Base-by-base conservation (phyloP, 208 protist species). In the Herpetomonas tarakana region DNA sequence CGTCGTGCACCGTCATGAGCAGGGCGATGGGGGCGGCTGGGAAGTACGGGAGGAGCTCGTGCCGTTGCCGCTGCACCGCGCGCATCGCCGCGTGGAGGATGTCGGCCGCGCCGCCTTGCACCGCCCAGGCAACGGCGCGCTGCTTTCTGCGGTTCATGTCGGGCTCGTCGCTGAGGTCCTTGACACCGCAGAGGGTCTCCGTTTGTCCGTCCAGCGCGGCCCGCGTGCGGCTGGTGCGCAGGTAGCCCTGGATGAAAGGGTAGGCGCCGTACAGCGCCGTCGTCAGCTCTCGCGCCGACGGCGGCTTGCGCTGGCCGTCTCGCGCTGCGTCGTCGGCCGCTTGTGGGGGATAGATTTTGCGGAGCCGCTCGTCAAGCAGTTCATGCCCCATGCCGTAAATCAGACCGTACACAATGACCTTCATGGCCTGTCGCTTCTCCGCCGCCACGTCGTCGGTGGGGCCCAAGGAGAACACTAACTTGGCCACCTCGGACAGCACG, bases 341-440 rank as follows among this genome's bases (percentile, higher is more conserved):
- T 54, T 35, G 4, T 14, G 66, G 55, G 22, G 27, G 18, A 12
- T 28, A 39, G 19, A 74, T 22, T 26, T 75, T 59, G 2, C 25
- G 6, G 14, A 86, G 58, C 1, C 71, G 68, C 60, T 76, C 47
- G 27, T 88, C 75, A 75, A 93, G 82, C 50, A 53, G 27, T n/a
- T 76, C 67, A 4, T 64, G 67, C 4, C 89, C 91, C 89, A 94
- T 94, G 35, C 88, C 89, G 68, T 97, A 97, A 2, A 97, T 46
- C 2, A 96, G 61, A 11, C 92, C 92, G 59, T 93, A 97, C 16
- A 94, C 82, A n/a, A 97, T 69, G 24, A 86, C 68, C 65, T 97
- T 97, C 1, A 80, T 60, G 0, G 78, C 67, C 49, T 83, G 74
- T 4, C 88, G 82, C 57, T 86, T 60, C 41, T 61, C 47, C 26